These are phyloP conservation scores for Blepharisma stoltei DNA, from an alignment of 73 alveolate genomes.

Conservation along the genomic window DNA sequence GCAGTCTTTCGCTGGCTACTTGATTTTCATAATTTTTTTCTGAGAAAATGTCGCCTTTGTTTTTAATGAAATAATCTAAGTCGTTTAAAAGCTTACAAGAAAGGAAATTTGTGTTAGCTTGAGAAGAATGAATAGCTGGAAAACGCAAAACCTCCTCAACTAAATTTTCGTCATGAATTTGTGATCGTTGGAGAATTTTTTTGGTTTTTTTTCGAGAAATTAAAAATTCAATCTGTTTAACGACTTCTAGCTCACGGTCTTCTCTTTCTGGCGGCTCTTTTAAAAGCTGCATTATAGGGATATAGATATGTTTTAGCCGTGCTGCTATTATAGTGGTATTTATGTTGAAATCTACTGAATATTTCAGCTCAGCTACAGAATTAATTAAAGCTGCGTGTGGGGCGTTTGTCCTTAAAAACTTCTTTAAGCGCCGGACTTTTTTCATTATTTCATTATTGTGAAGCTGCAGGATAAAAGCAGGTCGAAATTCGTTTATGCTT, in stretches of 20 bases:
- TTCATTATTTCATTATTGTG: not conserved
- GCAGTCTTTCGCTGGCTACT: too few species aligned
- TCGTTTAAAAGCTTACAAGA: too few species aligned
- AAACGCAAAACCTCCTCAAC: too few species aligned
- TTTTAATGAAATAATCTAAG: too few species aligned
- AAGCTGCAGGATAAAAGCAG: conserved; percentile 14
- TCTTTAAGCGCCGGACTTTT: not conserved
- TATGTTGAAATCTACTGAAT: not conserved
- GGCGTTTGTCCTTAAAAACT: not conserved
- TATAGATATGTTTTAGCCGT: not conserved
- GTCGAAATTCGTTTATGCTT: not conserved
- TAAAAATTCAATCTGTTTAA: not conserved
- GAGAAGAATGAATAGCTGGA: too few species aligned
- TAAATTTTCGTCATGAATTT: too few species aligned
- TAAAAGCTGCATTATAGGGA: conserved; percentile 18
- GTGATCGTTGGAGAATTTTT: too few species aligned
- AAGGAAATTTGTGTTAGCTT: too few species aligned
- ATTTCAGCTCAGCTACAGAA: not conserved
- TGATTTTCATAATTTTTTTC: too few species aligned
- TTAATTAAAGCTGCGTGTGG: not conserved
- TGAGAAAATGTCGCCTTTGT: too few species aligned
- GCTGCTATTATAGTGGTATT: conserved; percentile 9
- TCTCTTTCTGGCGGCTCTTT: not conserved
- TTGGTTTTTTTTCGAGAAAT: not conserved
- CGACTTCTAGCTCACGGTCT: conserved; percentile 9